Conservation (phyloP, 306 rosid genomes). For the Quercus wislizeni region DNA sequence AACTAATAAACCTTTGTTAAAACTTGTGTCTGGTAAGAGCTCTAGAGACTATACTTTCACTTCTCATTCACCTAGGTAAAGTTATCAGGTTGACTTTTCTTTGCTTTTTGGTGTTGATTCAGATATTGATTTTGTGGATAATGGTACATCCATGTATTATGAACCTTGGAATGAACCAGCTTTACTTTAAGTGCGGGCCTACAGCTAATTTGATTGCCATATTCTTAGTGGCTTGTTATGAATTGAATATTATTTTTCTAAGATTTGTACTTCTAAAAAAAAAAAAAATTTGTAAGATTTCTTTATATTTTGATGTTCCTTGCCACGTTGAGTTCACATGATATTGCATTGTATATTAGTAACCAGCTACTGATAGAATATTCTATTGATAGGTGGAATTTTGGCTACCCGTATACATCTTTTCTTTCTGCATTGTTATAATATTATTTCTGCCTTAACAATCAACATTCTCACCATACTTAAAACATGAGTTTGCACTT, state of each 20-base stretch:
- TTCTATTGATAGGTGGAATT: not conserved
- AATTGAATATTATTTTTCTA: not conserved
- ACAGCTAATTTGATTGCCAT: not conserved
- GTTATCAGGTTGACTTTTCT: not conserved
- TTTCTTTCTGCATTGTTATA: not conserved
- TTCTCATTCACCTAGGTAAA: not conserved
- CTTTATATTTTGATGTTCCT: not conserved
- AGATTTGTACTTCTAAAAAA: no score
- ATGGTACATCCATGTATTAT: no score
- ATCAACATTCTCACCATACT: not conserved
- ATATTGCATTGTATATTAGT: not conserved
- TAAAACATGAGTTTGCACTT: not conserved
- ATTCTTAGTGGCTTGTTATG: not conserved
- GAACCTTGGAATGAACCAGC: not conserved
- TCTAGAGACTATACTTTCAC: not conserved
- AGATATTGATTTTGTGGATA: no score
- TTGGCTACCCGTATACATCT: not conserved
- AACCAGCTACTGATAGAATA: not conserved
- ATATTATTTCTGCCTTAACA: not conserved
- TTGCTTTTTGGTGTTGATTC: not conserved
- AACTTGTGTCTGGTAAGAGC: not conserved
- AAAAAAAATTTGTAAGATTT: no score
- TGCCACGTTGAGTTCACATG: not conserved
- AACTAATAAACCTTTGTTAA: not conserved
- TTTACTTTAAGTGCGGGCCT: not conserved